Percentiles rank a stretch among this genome's conserved stretches.
These are phyloP conservation scores for Penicillium egyptiacum DNA, from an alignment of 495 filamentous ascomycete genomes.

Conservation along the genomic window DNA sequence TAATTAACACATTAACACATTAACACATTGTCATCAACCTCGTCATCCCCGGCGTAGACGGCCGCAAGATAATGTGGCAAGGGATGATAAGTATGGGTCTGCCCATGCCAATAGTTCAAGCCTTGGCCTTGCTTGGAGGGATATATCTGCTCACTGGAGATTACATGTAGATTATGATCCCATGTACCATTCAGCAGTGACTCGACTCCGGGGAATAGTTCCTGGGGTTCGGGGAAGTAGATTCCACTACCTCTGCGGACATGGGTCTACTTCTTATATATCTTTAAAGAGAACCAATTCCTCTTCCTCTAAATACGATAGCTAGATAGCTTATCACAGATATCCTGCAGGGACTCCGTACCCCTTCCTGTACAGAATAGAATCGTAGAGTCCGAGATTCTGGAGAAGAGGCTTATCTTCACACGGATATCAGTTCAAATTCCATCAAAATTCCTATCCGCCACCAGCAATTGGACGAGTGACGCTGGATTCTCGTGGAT, in stretches of 20 bases:
- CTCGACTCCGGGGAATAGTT: slow-evolving; percentile 11
- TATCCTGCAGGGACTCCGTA: neutral
- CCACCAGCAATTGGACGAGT: slow-evolving; percentile 13
- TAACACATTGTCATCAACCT: neutral
- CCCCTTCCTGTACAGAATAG: neutral
- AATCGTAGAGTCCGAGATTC: neutral
- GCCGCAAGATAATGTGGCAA: neutral
- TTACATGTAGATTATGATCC: neutral
- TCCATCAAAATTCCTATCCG: neutral
- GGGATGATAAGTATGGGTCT: neutral
- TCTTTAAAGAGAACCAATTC: neutral
- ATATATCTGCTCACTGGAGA: neutral
- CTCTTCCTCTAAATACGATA: too few species aligned
- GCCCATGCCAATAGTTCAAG: neutral
- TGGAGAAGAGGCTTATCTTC: slow-evolving; percentile 2
- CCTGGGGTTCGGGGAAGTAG: neutral
- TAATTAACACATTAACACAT: neutral
- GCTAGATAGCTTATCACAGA: neutral
- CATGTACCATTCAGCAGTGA: too few species aligned
- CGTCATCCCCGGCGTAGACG: neutral
- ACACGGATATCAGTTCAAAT: neutral
- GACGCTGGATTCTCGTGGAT: neutral
- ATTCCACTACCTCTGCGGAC: neutral
- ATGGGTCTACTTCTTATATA: slow-evolving; percentile 6
- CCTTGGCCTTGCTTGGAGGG: neutral